Conservation (phyloP, 1,139 yeast genomes). For the Blastobotrys malaysiensis region DNA sequence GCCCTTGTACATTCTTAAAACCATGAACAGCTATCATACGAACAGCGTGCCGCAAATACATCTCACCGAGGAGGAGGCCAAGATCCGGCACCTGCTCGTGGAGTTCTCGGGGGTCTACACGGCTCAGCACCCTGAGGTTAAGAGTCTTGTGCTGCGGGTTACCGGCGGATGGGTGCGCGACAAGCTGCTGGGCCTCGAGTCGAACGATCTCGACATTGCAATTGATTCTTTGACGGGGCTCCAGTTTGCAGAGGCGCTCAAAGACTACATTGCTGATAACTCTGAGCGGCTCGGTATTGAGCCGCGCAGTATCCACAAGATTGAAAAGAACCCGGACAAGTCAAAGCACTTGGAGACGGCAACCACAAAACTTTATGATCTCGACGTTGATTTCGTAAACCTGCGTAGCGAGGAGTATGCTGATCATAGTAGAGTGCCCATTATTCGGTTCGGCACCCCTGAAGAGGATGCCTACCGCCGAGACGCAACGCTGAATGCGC, state of each 20-base stretch:
- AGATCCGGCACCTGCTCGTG: slow-evolving; percentile 43
- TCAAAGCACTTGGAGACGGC: slow-evolving; percentile 96
- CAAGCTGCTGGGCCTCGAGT: slow-evolving; percentile 69
- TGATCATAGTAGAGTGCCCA: slow-evolving; percentile 75
- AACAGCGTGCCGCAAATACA: slow-evolving; percentile 24
- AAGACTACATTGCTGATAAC: slow-evolving; percentile 43
- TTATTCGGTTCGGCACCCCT: slow-evolving; percentile 71
- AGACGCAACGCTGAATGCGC: slow-evolving; percentile 88
- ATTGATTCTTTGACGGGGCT: slow-evolving; percentile 80
- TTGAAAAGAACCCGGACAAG: slow-evolving; percentile 88
- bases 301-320: slow-evolving; percentile 62
- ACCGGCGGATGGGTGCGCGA: slow-evolving; percentile 99
- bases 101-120: slow-evolving; percentile 25
- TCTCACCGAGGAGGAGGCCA: slow-evolving; percentile 45
- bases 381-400: slow-evolving; percentile 90
- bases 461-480: slow-evolving; percentile 86
- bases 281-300: slow-evolving; percentile 40
- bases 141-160: slow-evolving; percentile 56
- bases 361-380: slow-evolving; percentile 74
- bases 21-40: not conserved
- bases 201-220: slow-evolving; percentile 90
- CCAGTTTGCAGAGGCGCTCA: slow-evolving; percentile 67
- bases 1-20: not conserved
- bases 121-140: slow-evolving; percentile 9
- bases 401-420: slow-evolving; percentile 83